phyloP scores from a whole-genome alignment of 176 grass and related monocot species.

The Tillandsia fasciculata region DNA sequence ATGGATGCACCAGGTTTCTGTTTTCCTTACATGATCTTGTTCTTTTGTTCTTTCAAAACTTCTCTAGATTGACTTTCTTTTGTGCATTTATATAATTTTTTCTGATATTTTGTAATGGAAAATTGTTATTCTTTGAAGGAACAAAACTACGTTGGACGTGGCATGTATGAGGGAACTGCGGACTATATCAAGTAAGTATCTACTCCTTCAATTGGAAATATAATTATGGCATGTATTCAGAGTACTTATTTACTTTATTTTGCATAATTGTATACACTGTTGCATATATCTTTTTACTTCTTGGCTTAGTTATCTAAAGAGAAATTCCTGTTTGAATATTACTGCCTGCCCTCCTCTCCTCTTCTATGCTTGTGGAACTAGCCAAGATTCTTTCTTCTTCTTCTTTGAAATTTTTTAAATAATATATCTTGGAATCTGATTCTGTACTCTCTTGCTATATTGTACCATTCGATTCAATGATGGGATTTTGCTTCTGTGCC shows the following conservation, averaged over 20 bases:
- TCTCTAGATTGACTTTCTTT: constrained; percentile 6
- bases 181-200: constrained; percentile 72
- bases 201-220: neutral
- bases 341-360: too few species aligned
- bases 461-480: too few species aligned
- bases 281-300: neutral
- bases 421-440: too few species aligned
- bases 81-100: constrained; percentile 16
- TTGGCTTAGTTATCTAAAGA: too few species aligned
- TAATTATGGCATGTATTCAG: neutral
- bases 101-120: constrained; percentile 19
- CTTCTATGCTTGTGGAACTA: too few species aligned
- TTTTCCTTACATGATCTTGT: neutral
- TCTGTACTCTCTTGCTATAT: too few species aligned
- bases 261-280: neutral
- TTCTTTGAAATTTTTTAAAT: too few species aligned
- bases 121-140: constrained; percentile 51
- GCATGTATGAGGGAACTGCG: constrained; percentile 56
- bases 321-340: too few species aligned
- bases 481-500: too few species aligned
- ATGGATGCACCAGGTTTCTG: constrained; percentile 85
- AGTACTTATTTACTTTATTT: neutral
- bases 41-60: neutral
- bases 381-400: too few species aligned
- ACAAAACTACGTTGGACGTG: constrained; percentile 79